These are phyloP conservation scores for Apophysomyces ossiformis DNA, from an alignment of 371 early-diverging fungal species.

Conservation along the genomic window DNA sequence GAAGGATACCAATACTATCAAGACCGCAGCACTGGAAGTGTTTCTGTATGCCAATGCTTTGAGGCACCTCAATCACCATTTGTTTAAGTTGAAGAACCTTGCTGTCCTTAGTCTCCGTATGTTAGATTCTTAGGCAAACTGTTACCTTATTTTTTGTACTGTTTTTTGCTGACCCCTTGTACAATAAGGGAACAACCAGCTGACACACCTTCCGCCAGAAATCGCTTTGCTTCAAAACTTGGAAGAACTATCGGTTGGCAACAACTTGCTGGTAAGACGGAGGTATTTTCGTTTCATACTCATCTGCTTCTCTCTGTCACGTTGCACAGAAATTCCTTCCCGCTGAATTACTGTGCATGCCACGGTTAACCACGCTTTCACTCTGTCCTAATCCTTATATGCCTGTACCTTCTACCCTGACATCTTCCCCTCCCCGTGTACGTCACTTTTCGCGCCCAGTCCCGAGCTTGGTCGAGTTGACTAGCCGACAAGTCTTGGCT, in stretches of 20 bases:
- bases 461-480: constrained; percentile 29
- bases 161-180: not conserved
- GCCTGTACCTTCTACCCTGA: not conserved
- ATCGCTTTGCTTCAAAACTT: constrained; percentile 62
- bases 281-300: not conserved
- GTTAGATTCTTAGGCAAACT: constrained; percentile 7
- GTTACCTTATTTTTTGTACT: not conserved
- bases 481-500: constrained; percentile 24
- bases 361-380: constrained; percentile 30
- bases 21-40: constrained; percentile 51
- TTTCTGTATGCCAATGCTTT: constrained; percentile 55
- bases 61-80: constrained; percentile 36
- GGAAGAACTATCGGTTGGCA: constrained; percentile 62
- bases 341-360: constrained; percentile 35
- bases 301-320: not conserved
- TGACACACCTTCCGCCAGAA: constrained; percentile 54
- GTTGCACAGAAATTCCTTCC: constrained; percentile 36
- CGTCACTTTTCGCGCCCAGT: constrained; percentile 16
- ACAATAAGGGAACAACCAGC: constrained; percentile 50
- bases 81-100: constrained; percentile 55
- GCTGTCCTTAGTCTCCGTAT: constrained; percentile 62
- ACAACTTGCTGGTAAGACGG: constrained; percentile 53
- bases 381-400: constrained; percentile 45
- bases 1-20: constrained; percentile 47
- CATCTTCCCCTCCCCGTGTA: constrained; percentile 1